Conservation (phyloP, 73 alveolate species). For the Blepharisma japonicum region DNA sequence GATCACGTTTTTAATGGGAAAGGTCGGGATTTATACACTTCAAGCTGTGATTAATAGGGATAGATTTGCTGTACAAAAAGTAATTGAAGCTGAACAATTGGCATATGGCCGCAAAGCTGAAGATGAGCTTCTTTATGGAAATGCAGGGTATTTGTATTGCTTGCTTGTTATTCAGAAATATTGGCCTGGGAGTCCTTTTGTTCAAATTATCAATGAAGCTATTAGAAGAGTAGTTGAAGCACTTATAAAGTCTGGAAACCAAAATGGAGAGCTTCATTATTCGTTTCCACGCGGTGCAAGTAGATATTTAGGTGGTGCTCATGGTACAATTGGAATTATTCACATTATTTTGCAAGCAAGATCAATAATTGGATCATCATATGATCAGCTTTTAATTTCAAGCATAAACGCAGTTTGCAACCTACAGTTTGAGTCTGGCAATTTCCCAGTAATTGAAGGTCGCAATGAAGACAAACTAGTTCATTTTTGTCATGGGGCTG, state of each 20-base stretch:
- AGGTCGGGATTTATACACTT: background rate
- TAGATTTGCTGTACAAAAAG: background rate
- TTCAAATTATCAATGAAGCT: conserved; percentile 30
- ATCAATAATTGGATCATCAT: conserved; percentile 40
- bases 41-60: background rate
- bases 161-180: conserved; percentile 67
- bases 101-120: conserved; percentile 33
- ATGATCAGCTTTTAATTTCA: conserved; percentile 15
- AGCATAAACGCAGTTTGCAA: conserved; percentile 49
- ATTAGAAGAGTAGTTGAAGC: conserved; percentile 18
- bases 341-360: conserved; percentile 68
- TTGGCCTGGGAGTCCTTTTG: conserved; percentile 23
- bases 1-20: conserved; percentile 10
- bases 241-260: conserved; percentile 22
- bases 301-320: conserved; percentile 95
- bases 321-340: conserved; percentile 90
- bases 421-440: conserved; percentile 68
- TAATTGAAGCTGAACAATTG: background rate
- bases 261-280: conserved; percentile 6
- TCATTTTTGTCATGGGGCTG: conserved; percentile 98
- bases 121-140: conserved; percentile 92
- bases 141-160: conserved; percentile 86
- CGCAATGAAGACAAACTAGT: conserved; percentile 54
- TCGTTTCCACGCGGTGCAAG: conserved; percentile 31
- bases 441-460: conserved; percentile 68